A percentile compares a stretch with the other conserved stretches of the same genome.
phyloP scores from a whole-genome alignment of 2,329 filamentous ascomycete genomes.

The Chrysoporthe cubensis region DNA sequence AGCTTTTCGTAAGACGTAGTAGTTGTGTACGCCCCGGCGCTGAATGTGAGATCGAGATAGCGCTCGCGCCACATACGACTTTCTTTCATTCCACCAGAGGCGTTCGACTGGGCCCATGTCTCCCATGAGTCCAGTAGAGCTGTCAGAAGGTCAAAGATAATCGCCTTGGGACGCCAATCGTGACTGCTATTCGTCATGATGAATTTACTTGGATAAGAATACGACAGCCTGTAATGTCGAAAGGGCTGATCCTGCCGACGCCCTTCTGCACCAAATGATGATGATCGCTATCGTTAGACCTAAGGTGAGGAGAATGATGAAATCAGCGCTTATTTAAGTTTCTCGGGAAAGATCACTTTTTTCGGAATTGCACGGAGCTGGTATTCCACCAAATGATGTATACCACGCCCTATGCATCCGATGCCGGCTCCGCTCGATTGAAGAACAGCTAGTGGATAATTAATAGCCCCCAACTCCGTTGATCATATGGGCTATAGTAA shows the following conservation, averaged over 20 bases:
- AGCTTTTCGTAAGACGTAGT: conserved; percentile 37
- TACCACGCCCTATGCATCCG: conserved; percentile 6
- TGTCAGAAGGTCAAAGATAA: conserved; percentile 47
- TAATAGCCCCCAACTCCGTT: neutral
- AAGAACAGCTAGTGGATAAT: neutral
- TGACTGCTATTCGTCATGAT: neutral
- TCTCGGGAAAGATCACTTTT: neutral
- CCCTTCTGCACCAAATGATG: too few species aligned
- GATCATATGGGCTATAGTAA: too few species aligned
- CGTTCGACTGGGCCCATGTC: conserved; percentile 41
- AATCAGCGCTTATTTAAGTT: too few species aligned
- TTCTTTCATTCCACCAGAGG: conserved; percentile 33
- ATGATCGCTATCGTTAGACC: too few species aligned
- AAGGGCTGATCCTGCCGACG: neutral
- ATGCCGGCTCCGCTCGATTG: neutral
- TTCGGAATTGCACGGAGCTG: neutral
- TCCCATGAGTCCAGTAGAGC: conserved; percentile 45
- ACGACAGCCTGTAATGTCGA: neutral
- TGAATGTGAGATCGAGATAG: conserved; percentile 45
- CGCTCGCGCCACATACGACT: conserved; percentile 41
- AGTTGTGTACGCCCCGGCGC: conserved; percentile 37
- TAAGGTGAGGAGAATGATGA: too few species aligned
- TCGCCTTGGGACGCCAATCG: conserved; percentile 38
- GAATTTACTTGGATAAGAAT: neutral
- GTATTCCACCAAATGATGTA: neutral